A percentile compares a stretch with the other conserved stretches of the same genome.
These are phyloP conservation scores for Ustilago xerochloae DNA, from an alignment of 1,284 basidiomycete species.

Conservation along the genomic window DNA sequence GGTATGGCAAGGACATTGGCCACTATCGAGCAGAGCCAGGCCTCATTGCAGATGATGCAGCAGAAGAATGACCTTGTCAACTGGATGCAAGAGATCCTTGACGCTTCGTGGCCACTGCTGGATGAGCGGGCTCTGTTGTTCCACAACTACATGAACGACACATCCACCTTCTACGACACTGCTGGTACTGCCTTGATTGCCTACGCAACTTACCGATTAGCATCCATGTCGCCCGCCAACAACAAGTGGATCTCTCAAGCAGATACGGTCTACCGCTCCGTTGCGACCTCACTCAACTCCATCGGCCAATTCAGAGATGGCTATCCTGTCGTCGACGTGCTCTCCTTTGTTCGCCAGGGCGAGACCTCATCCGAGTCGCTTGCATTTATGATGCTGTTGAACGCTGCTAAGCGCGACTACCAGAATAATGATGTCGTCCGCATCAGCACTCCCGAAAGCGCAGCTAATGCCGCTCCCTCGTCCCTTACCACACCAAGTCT, in stretches of 20 bases:
- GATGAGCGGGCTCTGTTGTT: conserved; percentile 64
- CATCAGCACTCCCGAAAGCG: conserved; percentile 21
- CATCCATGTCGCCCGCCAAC: conserved; percentile 47
- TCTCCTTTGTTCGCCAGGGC: conserved; percentile 47
- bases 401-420: conserved; percentile 60
- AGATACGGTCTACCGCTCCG: conserved; percentile 52
- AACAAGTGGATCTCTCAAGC: conserved; percentile 38
- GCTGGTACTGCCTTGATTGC: conserved; percentile 60
- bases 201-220: conserved; percentile 60
- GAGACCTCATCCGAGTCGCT: conserved; percentile 58
- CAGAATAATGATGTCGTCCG: conserved; percentile 35
- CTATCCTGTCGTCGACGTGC: conserved; percentile 56
- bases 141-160: conserved; percentile 62
- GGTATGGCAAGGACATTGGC: conserved; percentile 85
- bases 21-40: conserved; percentile 77
- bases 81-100: conserved; percentile 81
- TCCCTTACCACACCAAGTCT: neutral
- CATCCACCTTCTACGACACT: conserved; percentile 51
- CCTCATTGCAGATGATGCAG: conserved; percentile 71
- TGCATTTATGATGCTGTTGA: conserved; percentile 59
- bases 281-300: conserved; percentile 43
- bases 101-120: conserved; percentile 76
- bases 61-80: conserved; percentile 75
- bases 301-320: conserved; percentile 47
- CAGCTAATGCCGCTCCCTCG: conserved; percentile 14